These are phyloP conservation scores for Pyrenophora graminea DNA, from an alignment of 2,329 filamentous ascomycete species.

Conservation along the genomic window DNA sequence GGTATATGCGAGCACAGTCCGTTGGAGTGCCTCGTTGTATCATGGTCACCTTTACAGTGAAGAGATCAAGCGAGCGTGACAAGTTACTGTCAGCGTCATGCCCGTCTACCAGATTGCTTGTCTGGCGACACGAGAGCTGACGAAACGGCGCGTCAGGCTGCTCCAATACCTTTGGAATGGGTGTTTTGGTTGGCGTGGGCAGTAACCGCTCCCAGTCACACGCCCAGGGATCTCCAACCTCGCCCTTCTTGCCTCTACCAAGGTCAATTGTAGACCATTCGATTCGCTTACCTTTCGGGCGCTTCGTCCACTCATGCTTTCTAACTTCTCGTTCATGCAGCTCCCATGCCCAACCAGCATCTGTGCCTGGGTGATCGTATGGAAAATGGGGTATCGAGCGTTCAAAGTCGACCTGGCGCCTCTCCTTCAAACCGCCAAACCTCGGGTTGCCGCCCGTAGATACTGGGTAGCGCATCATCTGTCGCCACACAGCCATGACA, in stretches of 20 bases:
- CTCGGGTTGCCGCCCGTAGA: slow-evolving; percentile 78
- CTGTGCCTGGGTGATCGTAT: slow-evolving; percentile 78
- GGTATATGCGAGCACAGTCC: slow-evolving; percentile 81
- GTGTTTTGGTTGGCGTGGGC: neutral
- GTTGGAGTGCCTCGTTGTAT: slow-evolving; percentile 71
- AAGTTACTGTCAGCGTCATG: neutral
- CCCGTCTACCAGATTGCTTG: slow-evolving; percentile 34
- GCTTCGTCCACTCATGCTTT: slow-evolving; percentile 70
- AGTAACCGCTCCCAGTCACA: slow-evolving; percentile 83
- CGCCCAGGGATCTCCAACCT: slow-evolving; percentile 78
- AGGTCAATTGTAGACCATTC: slow-evolving; percentile 77
- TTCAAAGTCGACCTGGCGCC: slow-evolving; percentile 81
- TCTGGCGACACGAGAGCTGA: slow-evolving; percentile 27
- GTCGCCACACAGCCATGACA: slow-evolving; percentile 82
- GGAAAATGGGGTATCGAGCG: slow-evolving; percentile 81
- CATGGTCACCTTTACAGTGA: slow-evolving; percentile 70
- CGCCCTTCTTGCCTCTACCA: slow-evolving; percentile 74
- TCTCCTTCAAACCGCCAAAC: slow-evolving; percentile 81
- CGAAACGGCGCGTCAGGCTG: slow-evolving; percentile 26
- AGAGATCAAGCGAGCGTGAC: slow-evolving; percentile 38
- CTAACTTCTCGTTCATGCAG: slow-evolving; percentile 64
- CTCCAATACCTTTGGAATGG: slow-evolving; percentile 7
- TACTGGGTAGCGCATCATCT: slow-evolving; percentile 78
- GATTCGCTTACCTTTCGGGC: slow-evolving; percentile 79
- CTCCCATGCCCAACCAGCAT: slow-evolving; percentile 80